Evolutionary conservation across 23 red algal genomes (phyloP).

Genomic region (Cyanidium caldarium): DNA sequence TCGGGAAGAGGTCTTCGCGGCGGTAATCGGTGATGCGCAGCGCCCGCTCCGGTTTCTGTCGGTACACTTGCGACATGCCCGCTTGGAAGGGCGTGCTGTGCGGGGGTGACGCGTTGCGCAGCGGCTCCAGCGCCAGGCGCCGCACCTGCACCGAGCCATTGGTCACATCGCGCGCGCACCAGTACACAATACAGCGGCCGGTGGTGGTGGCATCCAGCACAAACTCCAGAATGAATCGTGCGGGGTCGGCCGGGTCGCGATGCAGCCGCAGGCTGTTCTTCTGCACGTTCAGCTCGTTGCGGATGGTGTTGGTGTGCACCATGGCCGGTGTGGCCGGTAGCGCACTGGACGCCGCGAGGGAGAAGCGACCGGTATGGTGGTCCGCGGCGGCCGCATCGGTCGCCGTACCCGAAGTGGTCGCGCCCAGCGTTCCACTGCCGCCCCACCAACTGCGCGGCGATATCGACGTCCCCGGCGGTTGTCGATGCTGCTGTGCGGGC

Average conservation of each 20-base stretch:
- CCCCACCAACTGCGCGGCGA: too few relatives aligned
- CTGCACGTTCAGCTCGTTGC: not conserved
- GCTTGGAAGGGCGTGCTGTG: slow-evolving; percentile 12
- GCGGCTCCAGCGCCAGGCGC: not conserved
- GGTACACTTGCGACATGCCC: slow-evolving; percentile 34
- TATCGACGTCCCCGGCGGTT: too few relatives aligned
- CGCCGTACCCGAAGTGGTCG: too few relatives aligned
- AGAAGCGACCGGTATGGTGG: too few relatives aligned
- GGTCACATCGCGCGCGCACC: not conserved
- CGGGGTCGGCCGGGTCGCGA: not conserved
- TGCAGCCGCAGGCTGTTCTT: not conserved
- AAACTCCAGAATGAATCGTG: not conserved
- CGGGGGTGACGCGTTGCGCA: not conserved
- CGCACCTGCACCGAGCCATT: not conserved
- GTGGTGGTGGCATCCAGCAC: not conserved
- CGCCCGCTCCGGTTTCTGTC: slow-evolving; percentile 18
- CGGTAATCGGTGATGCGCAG: slow-evolving; percentile 9
- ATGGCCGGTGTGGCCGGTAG: not conserved
- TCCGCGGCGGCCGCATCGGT: too few relatives aligned
- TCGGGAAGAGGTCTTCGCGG: not conserved
- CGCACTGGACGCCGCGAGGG: too few relatives aligned
- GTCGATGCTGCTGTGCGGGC: too few relatives aligned
- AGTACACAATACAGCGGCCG: not conserved
- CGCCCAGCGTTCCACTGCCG: too few relatives aligned
- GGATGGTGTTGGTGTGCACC: not conserved